Conservation (phyloP, 306 rosid species). For the Vicia villosa region DNA sequence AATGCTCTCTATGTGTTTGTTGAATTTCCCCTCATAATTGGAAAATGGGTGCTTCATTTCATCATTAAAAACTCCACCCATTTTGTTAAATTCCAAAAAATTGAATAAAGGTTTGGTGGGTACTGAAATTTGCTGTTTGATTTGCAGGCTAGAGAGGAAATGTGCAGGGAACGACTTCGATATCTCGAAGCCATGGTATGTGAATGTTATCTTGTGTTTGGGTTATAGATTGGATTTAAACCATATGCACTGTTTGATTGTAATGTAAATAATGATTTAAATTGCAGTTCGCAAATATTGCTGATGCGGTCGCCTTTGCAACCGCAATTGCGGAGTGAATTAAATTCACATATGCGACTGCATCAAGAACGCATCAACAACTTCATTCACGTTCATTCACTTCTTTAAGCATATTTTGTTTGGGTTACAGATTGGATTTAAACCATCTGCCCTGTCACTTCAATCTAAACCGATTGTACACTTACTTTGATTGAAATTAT, state of each 20-base stretch:
- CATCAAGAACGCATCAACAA: too few relatives aligned
- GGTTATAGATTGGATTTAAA: neutral
- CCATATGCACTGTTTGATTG: neutral
- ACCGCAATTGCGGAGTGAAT: too few relatives aligned
- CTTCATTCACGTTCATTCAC: too few relatives aligned
- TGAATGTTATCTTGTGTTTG: neutral
- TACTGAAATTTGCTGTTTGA: constrained; percentile 19
- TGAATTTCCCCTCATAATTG: constrained; percentile 12
- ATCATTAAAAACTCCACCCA: constrained; percentile 1
- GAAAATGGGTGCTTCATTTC: constrained; percentile 20
- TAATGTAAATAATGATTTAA: neutral
- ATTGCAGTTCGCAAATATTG: neutral
- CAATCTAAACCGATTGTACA: too few relatives aligned
- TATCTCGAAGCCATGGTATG: constrained; percentile 86
- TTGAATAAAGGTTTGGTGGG: neutral
- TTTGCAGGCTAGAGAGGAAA: constrained; percentile 95
- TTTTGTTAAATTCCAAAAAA: constrained; percentile 24
- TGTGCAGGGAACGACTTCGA: constrained; percentile 85
- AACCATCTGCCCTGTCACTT: too few relatives aligned
- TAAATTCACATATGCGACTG: too few relatives aligned
- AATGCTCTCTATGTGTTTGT: constrained; percentile 21
- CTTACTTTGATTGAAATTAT: too few relatives aligned
- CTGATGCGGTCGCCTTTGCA: too few relatives aligned
- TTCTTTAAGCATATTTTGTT: too few relatives aligned
- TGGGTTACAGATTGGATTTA: too few relatives aligned